Percentiles rank a stretch among this genome's conserved stretches.
Evolutionary conservation across 106 monocot genomes (phyloP).

Genomic region (Gastrodia elata): DNA sequence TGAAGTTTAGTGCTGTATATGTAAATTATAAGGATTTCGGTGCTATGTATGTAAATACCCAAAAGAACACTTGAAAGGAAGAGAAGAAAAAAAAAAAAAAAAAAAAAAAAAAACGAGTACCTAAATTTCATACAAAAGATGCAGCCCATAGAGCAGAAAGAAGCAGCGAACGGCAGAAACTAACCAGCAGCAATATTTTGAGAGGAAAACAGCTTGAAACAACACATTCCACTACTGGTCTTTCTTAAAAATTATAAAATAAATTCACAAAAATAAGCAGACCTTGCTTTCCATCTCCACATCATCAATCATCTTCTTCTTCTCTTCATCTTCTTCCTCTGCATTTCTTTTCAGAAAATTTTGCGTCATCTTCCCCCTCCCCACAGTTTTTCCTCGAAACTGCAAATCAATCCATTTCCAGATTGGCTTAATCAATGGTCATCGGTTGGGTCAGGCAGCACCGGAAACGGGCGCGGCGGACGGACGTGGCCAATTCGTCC

Average conservation of each 20-base stretch:
- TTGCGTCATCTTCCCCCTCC: background rate
- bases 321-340: background rate
- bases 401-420: background rate
- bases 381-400: background rate
- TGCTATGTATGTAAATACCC: no score
- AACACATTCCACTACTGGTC: background rate
- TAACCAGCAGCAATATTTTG: background rate
- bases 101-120: background rate
- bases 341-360: background rate
- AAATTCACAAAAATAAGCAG: background rate
- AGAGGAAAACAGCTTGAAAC: background rate
- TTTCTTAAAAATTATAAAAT: background rate
- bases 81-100: no score
- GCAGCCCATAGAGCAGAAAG: background rate
- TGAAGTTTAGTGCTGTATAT: no score
- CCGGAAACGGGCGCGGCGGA: constrained; percentile 23
- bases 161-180: background rate
- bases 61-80: no score
- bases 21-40: no score
- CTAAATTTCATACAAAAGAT: background rate
- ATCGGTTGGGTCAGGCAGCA: constrained; percentile 31
- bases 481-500: background rate
- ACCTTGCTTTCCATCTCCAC: background rate
- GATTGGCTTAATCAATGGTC: constrained; percentile 19
- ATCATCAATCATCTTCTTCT: background rate